phyloP scores from a whole-genome alignment of 2,329 filamentous ascomycete genomes.

The Microdochium nivale region DNA sequence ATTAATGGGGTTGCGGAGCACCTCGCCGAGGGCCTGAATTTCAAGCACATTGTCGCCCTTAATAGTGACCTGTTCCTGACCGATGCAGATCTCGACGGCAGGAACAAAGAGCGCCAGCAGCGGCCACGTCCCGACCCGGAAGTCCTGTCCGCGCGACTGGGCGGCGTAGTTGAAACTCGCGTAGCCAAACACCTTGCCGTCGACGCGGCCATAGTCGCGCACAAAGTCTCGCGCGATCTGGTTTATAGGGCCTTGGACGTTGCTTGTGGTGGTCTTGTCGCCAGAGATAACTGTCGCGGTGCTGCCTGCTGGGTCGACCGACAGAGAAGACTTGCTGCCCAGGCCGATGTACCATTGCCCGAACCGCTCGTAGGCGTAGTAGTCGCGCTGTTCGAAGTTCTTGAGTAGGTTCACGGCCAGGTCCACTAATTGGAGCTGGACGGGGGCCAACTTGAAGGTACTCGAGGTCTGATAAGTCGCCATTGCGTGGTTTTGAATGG shows the following conservation, averaged over 20 bases:
- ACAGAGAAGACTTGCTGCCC: conserved; percentile 3
- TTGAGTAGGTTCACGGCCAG: conserved; percentile 1
- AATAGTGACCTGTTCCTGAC: not conserved
- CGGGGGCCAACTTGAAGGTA: not conserved
- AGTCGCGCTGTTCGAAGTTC: conserved; percentile 1
- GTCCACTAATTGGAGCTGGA: not conserved
- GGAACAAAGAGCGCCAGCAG: conserved; percentile 1
- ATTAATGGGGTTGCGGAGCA: not conserved
- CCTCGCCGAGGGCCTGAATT: not conserved
- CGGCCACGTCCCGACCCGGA: conserved; percentile 5
- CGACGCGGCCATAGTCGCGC: conserved; percentile 1
- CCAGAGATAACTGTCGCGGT: not conserved
- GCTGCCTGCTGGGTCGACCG: conserved; percentile 3
- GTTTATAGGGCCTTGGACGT: not conserved
- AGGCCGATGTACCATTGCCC: conserved; percentile 6
- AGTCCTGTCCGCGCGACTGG: conserved; percentile 5
- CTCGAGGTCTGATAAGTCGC: not conserved
- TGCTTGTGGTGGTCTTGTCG: not conserved
- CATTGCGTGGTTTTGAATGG: no score
- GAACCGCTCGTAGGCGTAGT: conserved; percentile 6
- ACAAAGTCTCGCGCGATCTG: not conserved
- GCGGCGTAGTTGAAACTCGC: conserved; percentile 7
- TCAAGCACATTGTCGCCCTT: not conserved
- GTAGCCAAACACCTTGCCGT: conserved; percentile 5
- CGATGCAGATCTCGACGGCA: not conserved